phyloP scores from a whole-genome alignment of 2,329 filamentous ascomycete genomes.

The Penicillium sp. region DNA sequence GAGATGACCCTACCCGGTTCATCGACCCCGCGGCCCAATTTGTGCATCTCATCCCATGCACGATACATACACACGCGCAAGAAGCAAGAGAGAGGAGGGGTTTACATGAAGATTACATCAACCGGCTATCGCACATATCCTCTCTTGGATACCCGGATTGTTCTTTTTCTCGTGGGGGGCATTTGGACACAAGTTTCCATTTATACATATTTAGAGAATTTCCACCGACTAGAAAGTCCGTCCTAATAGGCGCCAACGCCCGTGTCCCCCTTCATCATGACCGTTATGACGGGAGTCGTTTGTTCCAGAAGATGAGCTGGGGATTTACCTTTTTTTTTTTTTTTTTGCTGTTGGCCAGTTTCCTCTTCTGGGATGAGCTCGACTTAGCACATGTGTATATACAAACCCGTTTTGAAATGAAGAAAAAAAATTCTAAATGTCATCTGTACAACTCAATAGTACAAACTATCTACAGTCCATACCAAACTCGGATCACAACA shows the following conservation, averaged over 20 bases:
- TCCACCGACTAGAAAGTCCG: constrained; percentile 16
- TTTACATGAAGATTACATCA: constrained; percentile 1
- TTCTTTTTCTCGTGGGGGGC: not conserved
- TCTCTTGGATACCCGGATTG: constrained; percentile 6
- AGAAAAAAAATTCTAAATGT: constrained; percentile 10
- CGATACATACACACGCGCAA: not conserved
- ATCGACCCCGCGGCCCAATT: not conserved
- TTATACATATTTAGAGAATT: constrained; percentile 25
- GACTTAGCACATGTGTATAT: constrained; percentile 18
- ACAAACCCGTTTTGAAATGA: constrained; percentile 13
- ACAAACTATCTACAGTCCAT: not conserved
- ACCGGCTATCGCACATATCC: constrained; percentile 6
- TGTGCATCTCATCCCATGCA: constrained; percentile 2
- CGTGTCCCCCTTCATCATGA: constrained; percentile 18
- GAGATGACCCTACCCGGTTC: not conserved
- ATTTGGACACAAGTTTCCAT: constrained; percentile 15
- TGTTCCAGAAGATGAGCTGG: constrained; percentile 15
- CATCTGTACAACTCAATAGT: not conserved
- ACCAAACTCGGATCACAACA: not conserved
- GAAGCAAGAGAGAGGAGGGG: not conserved
- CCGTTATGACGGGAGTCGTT: constrained; percentile 24
- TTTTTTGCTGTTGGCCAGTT: not conserved
- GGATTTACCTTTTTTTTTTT: not conserved
- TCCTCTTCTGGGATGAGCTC: not conserved
- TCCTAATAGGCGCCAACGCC: constrained; percentile 18